These are phyloP conservation scores for Nelumbo lutea DNA, from an alignment of 164 flowering plant species.

Conservation along the genomic window DNA sequence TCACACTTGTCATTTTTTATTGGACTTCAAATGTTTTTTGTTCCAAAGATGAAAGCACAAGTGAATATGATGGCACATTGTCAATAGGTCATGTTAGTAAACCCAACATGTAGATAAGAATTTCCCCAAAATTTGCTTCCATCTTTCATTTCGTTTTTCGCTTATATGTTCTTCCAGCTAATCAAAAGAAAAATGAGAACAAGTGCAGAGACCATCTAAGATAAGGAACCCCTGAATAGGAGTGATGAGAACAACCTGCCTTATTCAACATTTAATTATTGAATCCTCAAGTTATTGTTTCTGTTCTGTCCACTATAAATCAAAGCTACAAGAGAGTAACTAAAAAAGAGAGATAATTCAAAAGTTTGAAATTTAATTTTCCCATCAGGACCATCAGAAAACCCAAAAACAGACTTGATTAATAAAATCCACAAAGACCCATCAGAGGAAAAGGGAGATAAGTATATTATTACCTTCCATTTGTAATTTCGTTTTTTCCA, in stretches of 20 bases:
- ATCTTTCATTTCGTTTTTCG: too few species aligned
- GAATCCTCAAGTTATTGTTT: not conserved
- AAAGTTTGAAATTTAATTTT: too few species aligned
- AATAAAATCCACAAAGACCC: not conserved
- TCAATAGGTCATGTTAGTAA: too few species aligned
- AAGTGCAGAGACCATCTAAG: not conserved
- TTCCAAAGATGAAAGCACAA: too few species aligned
- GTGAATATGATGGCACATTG: too few species aligned
- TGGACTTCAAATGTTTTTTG: too few species aligned
- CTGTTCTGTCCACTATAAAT: not conserved
- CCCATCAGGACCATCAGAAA: not conserved
- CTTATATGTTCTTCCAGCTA: too few species aligned
- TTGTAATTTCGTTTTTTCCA: constrained; percentile 76
- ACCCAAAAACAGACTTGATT: not conserved
- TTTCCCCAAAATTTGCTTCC: too few species aligned
- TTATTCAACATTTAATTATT: not conserved
- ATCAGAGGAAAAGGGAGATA: not conserved
- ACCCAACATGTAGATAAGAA: too few species aligned
- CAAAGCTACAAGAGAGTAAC: too few species aligned
- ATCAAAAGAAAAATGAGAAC: too few species aligned
- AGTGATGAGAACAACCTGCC: not conserved
- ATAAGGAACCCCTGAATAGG: not conserved
- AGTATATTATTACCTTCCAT: constrained; percentile 65
- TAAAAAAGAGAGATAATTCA: not conserved
- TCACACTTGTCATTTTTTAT: too few species aligned